These are phyloP conservation scores for Aspergillus aculeatinus DNA, from an alignment of 2,329 filamentous ascomycete species.

Conservation along the genomic window DNA sequence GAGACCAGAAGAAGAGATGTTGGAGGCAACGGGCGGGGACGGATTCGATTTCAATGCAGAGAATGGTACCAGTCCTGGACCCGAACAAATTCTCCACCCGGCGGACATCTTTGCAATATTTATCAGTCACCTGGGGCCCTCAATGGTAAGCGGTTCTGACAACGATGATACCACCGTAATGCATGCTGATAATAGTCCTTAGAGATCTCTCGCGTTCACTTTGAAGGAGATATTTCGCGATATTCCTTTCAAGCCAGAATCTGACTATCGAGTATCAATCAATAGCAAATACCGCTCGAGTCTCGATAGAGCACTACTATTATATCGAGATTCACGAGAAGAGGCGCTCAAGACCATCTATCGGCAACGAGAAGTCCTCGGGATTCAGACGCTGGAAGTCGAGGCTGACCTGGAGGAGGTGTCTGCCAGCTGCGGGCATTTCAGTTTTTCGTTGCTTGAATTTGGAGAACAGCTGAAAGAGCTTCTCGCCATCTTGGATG, in stretches of 20 bases:
- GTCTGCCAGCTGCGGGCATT: constrained; percentile 95
- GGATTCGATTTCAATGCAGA: constrained; percentile 5
- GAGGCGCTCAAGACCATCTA: constrained; percentile 79
- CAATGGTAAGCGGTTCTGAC: constrained; percentile 59
- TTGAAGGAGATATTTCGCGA: constrained; percentile 85
- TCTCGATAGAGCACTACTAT: constrained; percentile 71
- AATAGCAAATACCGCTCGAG: constrained; percentile 80
- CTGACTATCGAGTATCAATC: constrained; percentile 67
- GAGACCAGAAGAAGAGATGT: constrained; percentile 56
- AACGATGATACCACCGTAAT: background rate
- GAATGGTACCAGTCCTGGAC: constrained; percentile 14
- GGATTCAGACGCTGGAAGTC: constrained; percentile 67
- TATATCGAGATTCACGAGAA: constrained; percentile 75
- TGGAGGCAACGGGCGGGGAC: constrained; percentile 2
- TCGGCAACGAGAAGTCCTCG: constrained; percentile 70
- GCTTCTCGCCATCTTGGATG: constrained; percentile 80
- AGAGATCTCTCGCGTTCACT: constrained; percentile 89
- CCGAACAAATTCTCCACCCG: constrained; percentile 44
- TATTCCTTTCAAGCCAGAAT: constrained; percentile 71
- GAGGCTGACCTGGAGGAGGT: constrained; percentile 96
- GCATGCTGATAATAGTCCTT: constrained; percentile 9
- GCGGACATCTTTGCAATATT: constrained; percentile 90
- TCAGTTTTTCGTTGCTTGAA: constrained; percentile 85
- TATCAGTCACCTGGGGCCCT: constrained; percentile 82
- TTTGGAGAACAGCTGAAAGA: constrained; percentile 86